A percentile compares a stretch with the other conserved stretches of the same genome.
These are phyloP conservation scores for Rhizopogon vinicolor DNA, from an alignment of 768 basidiomycete genomes.

Conservation along the genomic window DNA sequence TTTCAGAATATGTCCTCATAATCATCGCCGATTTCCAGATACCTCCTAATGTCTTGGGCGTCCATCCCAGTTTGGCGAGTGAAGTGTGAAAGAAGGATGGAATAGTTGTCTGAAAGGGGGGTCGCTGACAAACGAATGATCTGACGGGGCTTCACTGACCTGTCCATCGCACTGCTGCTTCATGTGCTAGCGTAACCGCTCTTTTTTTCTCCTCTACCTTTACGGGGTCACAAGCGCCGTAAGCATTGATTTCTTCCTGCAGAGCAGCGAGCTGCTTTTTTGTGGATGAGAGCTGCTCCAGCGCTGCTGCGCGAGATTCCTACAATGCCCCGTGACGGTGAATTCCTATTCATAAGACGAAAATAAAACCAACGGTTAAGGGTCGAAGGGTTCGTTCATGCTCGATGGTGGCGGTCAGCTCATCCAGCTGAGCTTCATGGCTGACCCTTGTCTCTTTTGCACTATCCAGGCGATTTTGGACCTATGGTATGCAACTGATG, in stretches of 20 bases:
- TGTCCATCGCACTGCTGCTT: constrained; percentile 85
- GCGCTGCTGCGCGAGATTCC: constrained; percentile 50
- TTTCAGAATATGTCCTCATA: constrained; percentile 66
- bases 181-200: constrained; percentile 71
- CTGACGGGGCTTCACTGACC: constrained; percentile 43
- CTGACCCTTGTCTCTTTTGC: constrained; percentile 42
- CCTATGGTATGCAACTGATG: constrained; percentile 27
- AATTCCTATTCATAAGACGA: background rate
- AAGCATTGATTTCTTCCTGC: constrained; percentile 66
- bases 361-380: constrained; percentile 43
- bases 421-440: constrained; percentile 43
- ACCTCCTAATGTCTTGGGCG: constrained; percentile 58
- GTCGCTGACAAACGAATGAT: background rate
- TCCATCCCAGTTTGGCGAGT: constrained; percentile 57
- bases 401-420: constrained; percentile 43
- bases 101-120: constrained; percentile 57
- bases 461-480: constrained; percentile 50
- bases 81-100: constrained; percentile 60
- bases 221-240: constrained; percentile 81
- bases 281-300: constrained; percentile 45
- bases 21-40: constrained; percentile 63
- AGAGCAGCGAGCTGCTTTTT: constrained; percentile 47
- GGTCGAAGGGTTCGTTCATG: constrained; percentile 49
- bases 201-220: constrained; percentile 75
- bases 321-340: constrained; percentile 21